Evolutionary conservation across 2,329 filamentous ascomycete species (phyloP), one percentile per base, ranked within the genome.

Genomic region (Talaromyces sp.): DNA sequence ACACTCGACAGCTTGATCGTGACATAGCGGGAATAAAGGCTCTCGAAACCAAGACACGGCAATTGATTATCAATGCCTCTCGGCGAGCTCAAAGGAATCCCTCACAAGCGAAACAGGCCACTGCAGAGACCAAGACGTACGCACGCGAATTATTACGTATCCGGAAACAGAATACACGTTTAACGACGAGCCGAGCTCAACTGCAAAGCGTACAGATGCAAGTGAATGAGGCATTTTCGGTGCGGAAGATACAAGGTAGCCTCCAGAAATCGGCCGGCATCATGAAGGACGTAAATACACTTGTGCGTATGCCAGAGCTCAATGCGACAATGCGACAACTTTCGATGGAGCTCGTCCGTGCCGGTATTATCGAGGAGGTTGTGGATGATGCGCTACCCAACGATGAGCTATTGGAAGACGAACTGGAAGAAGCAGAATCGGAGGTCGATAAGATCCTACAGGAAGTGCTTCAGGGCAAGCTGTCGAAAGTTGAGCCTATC

Each of bases 361-460:
- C 94, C 2, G 94, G 93, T 15, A 93, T 99, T 64, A 96, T 97
- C 61, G 93, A 97, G 79, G 94, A 99, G 78, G 97, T 97, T 89
- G 86, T 96, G 4, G 89, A 87, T 50, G 93, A 97, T 71, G 86
- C 82, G 43, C 77, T 97, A 63, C 90, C 91, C n/a, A 79, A 83
- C 61, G 83, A 87, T 63, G 87, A 91, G 58, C 75, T 87, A 53
- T 78, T 90, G 53, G 86, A 88, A 65, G 79, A 84, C 55, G 83
- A 89, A 59, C 85, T 89, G 60, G 89, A 85, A 59, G 89, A 92
- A 66, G 89, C 86, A 5, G 87, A 90, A 72, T 86, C 82, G 19
- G 93, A 97, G 79, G 90, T 97, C 9, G 92, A 97, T 69, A 95
- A 93, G 81, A 87, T 97, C 11, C 79, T 99, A 25, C 87, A 89